Base-by-base conservation (phyloP, 352 stramenopile genomes). In the Plasmopara viticola region DNA sequence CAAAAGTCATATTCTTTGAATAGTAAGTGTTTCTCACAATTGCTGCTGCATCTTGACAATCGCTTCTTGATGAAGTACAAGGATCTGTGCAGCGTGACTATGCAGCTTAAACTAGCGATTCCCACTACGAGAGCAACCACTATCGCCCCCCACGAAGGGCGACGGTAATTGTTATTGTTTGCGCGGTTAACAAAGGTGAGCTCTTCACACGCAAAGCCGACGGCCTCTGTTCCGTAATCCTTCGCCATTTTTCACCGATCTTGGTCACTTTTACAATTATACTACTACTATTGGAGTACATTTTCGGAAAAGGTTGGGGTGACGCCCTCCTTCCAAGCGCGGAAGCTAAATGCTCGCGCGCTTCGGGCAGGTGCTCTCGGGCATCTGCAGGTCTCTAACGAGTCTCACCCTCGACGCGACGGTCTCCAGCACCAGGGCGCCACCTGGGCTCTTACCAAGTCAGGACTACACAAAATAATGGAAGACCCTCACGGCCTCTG, bases 11-110 rank as follows among this genome's bases (percentile, higher is more conserved):
- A 25, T 25, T 25, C 20, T 25, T 25, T 25, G 3, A 25, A 25
- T 25, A 18, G 20, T 25, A 25, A 25, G 6, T 12, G 31, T 8
- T 35, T 12, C 69, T 57, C 52, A 80, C 74, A 85, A 33, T 54
- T 80, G 71, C 56, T 75, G 49, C 40, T 81, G 74, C 66, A 85
- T 77, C 39, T 53, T 55, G 13, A 51, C 28, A 35, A 85, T 63
- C 1, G 61, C 44, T 30, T 60, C 48, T 28, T 72, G 55, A 44
- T 84, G 74, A 13, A 58, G 35, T 30, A 40, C 39, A 86, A 53
- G 20, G 72, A 68, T 41, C 57, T 66, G 45, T 81, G 72, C 44
- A 86, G 39, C 17, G 47, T 72, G 1, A 57, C 58, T 34, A 61
- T 62, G 50, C 66, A 81, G 42, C 62, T 51, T 8, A 81, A 43